phyloP scores from a whole-genome alignment of 148 eudicot species.

The Agrostemma githago region DNA sequence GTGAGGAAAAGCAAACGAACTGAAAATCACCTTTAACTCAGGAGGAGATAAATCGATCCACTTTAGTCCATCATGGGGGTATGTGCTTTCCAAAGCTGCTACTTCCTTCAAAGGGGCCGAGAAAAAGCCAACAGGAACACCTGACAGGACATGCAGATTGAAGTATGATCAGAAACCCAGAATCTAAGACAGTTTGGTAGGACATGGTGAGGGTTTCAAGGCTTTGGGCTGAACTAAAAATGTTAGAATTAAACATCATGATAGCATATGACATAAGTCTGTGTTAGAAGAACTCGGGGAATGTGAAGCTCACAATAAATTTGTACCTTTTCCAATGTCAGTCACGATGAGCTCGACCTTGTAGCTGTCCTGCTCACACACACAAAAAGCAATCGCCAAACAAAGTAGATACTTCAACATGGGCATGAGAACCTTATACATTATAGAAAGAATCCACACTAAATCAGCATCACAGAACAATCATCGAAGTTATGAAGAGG shows the following conservation, averaged over 20 bases:
- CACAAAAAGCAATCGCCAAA: not conserved
- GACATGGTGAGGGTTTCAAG: not conserved
- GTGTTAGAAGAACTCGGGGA: not conserved
- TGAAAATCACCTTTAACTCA: constrained; percentile 39
- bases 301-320: not conserved
- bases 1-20: constrained; percentile 3
- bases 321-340: constrained; percentile 83
- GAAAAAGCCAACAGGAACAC: constrained; percentile 64
- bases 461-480: not conserved
- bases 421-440: not conserved
- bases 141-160: constrained; percentile 35
- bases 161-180: not conserved
- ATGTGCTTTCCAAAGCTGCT: constrained; percentile 29
- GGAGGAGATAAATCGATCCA: constrained; percentile 70
- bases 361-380: constrained; percentile 55
- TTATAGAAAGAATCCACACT: not conserved
- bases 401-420: not conserved
- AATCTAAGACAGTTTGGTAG: not conserved
- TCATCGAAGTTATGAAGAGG: constrained; percentile 1
- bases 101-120: constrained; percentile 59
- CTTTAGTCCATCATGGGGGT: constrained; percentile 28
- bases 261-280: not conserved
- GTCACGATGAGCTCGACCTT: constrained; percentile 59
- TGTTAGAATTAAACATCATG: not conserved
- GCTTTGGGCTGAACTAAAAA: not conserved